Evolutionary conservation across 192 early-diverging fungal genomes (phyloP).

Genomic region (Piromyces sp.): DNA sequence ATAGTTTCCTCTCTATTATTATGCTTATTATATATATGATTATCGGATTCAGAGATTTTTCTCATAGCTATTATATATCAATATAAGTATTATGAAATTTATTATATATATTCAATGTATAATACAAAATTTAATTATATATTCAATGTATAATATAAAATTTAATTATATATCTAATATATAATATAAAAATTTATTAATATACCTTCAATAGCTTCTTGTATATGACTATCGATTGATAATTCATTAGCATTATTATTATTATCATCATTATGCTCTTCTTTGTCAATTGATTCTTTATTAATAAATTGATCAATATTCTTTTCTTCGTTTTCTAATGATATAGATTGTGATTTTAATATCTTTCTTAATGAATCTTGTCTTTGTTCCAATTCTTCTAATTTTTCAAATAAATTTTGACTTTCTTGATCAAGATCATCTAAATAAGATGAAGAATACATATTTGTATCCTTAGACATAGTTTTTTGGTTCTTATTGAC

Average conservation of each 20-base stretch:
- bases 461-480: not conserved
- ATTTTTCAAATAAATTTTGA: not conserved
- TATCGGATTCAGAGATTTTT: not conserved
- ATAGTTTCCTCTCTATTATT: not conserved
- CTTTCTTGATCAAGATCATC: not conserved
- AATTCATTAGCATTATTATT: not conserved
- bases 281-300: not conserved
- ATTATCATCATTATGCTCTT: not conserved
- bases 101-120: too few species aligned
- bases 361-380: not conserved
- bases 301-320: not conserved
- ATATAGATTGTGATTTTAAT: not conserved
- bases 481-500: not conserved
- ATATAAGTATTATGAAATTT: too few species aligned
- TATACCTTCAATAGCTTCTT: not conserved
- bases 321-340: not conserved
- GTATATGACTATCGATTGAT: not conserved
- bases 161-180: too few species aligned
- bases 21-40: not conserved
- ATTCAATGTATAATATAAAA: too few species aligned
- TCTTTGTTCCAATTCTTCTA: not conserved
- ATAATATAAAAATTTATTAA: too few species aligned
- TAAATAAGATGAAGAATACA: not conserved
- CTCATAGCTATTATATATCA: not conserved
- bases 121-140: too few species aligned